Conservation (phyloP, 2,329 filamentous ascomycete species). For the Fusarium sp. region DNA sequence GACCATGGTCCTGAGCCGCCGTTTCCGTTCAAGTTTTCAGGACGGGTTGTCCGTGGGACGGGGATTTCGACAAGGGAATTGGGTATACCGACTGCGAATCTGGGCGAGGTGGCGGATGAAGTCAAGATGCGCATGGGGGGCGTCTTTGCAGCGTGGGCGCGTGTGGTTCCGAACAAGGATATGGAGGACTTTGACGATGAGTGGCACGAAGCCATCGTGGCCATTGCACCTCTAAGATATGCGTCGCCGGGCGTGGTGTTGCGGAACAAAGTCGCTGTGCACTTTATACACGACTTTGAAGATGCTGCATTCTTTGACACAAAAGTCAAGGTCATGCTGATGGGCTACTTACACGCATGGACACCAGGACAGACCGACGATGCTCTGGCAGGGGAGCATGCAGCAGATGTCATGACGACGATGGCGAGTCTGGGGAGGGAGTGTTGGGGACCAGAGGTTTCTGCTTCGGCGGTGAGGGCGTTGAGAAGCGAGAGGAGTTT, state of each 20-base stretch:
- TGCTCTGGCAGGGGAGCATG: slow-evolving; percentile 45
- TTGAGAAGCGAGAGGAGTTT: slow-evolving; percentile 54
- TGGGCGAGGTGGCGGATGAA: slow-evolving; percentile 61
- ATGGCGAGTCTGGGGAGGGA: slow-evolving; percentile 58
- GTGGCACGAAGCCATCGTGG: slow-evolving; percentile 70
- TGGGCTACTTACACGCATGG: slow-evolving; percentile 64
- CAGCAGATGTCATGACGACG: slow-evolving; percentile 54
- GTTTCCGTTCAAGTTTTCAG: slow-evolving; percentile 63
- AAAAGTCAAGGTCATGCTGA: slow-evolving; percentile 63
- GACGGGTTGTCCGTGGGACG: slow-evolving; percentile 57
- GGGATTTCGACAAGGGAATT: slow-evolving; percentile 52
- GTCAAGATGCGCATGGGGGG: slow-evolving; percentile 65
- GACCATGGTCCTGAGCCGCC: slow-evolving; percentile 62
- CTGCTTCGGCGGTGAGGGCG: slow-evolving; percentile 50
- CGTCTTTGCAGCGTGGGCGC: slow-evolving; percentile 72
- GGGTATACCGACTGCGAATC: slow-evolving; percentile 63
- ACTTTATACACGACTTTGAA: slow-evolving; percentile 63
- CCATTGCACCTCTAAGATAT: slow-evolving; percentile 61
- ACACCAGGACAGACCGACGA: slow-evolving; percentile 35
- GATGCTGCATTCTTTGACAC: slow-evolving; percentile 52
- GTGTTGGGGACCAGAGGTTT: slow-evolving; percentile 56
- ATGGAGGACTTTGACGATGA: slow-evolving; percentile 49
- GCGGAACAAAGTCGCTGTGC: slow-evolving; percentile 61
- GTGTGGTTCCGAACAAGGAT: slow-evolving; percentile 50
- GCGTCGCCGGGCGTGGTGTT: slow-evolving; percentile 57